Conservation (phyloP, 2,329 filamentous ascomycete genomes). For the Fusarium chuoi region DNA sequence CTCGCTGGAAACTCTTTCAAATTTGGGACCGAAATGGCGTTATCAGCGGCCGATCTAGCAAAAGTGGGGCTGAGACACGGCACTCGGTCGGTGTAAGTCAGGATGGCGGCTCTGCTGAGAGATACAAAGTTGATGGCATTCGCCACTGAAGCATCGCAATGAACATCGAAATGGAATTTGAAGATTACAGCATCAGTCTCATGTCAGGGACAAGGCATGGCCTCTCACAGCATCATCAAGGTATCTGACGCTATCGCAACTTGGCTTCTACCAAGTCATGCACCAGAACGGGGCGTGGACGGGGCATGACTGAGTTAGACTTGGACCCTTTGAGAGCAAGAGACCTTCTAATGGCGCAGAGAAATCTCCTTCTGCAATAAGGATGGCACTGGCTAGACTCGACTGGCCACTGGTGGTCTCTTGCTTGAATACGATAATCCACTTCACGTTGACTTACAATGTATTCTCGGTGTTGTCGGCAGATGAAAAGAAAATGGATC, state of each 20-base stretch:
- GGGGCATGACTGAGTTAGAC: slow-evolving; percentile 20
- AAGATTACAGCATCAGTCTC: neutral
- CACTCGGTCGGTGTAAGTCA: slow-evolving; percentile 35
- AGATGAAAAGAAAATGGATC: slow-evolving; percentile 17
- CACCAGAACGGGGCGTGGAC: slow-evolving; percentile 30
- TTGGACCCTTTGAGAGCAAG: slow-evolving; percentile 3
- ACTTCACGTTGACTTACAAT: neutral
- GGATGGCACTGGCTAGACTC: neutral
- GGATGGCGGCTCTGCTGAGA: slow-evolving; percentile 24
- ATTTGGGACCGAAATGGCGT: slow-evolving; percentile 42
- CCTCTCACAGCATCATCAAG: neutral
- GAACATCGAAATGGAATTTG: neutral
- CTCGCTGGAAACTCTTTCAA: slow-evolving; percentile 32
- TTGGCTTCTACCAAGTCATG: slow-evolving; percentile 24
- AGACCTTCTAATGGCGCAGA: slow-evolving; percentile 18
- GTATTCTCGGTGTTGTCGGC: slow-evolving; percentile 2
- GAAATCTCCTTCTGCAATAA: slow-evolving; percentile 6
- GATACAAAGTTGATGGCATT: slow-evolving; percentile 28
- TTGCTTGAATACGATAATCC: neutral
- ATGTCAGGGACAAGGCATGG: neutral
- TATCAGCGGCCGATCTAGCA: slow-evolving; percentile 43
- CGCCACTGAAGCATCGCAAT: slow-evolving; percentile 23
- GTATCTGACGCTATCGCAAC: slow-evolving; percentile 11
- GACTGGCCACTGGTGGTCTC: neutral
- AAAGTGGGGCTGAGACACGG: slow-evolving; percentile 36